Evolutionary conservation across 208 protist genomes (phyloP).

Genomic region (Acanthamoeba divionensis): DNA sequence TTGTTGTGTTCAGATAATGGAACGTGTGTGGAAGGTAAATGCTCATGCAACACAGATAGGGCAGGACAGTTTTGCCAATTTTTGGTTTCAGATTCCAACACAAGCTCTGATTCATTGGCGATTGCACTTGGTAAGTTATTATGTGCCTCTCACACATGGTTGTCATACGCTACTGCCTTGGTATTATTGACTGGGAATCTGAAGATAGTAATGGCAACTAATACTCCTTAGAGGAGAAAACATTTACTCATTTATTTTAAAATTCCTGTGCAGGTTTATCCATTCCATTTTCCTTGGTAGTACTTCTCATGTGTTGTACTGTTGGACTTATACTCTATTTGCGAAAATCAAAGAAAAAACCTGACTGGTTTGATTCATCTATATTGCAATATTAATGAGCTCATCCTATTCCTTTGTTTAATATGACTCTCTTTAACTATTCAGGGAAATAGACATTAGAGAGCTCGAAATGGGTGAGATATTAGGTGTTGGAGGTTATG

Average conservation of each 20-base stretch:
- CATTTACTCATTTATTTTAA: background rate
- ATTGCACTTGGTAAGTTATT: too few species aligned
- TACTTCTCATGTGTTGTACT: background rate
- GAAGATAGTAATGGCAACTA: too few species aligned
- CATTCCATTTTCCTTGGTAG: background rate
- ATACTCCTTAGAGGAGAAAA: too few species aligned
- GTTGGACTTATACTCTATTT: background rate
- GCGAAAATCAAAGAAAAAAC: background rate
- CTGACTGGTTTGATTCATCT: too few species aligned
- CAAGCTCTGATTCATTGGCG: too few species aligned
- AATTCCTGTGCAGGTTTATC: background rate
- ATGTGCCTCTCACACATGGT: too few species aligned
- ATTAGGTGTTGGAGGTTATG: background rate
- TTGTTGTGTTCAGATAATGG: background rate
- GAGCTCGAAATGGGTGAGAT: background rate
- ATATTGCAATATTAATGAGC: too few species aligned
- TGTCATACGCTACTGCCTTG: too few species aligned
- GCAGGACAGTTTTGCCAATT: background rate
- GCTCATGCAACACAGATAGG: background rate
- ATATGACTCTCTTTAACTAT: too few species aligned
- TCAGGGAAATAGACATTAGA: background rate
- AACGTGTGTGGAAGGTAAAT: background rate
- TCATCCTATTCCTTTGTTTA: too few species aligned
- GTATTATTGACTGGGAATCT: too few species aligned
- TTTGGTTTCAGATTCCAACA: background rate